Conservation (phyloP, 1,139 yeast genomes). For the Casaregolazyma suthepensis region DNA sequence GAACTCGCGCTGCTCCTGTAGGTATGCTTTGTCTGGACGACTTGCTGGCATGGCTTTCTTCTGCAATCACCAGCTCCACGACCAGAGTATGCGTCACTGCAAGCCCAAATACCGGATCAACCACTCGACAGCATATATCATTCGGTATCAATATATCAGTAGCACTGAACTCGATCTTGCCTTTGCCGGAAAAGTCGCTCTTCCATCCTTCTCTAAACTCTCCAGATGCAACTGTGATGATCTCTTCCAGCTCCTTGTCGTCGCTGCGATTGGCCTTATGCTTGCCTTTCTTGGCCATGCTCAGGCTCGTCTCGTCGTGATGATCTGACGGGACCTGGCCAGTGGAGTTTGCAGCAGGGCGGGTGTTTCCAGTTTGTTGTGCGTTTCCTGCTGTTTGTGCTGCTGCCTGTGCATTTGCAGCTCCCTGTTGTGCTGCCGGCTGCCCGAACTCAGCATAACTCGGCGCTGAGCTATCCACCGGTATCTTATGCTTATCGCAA, state of each 20-base stretch:
- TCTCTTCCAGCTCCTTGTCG: constrained; percentile 36
- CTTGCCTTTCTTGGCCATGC: constrained; percentile 10
- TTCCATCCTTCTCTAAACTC: constrained; percentile 92
- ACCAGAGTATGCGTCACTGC: constrained; percentile 68
- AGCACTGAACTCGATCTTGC: constrained; percentile 70
- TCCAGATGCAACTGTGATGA: constrained; percentile 66
- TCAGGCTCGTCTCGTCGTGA: not conserved
- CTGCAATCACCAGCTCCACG: constrained; percentile 89
- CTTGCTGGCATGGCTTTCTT: constrained; percentile 50
- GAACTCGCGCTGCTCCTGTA: constrained; percentile 91
- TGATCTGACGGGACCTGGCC: not conserved
- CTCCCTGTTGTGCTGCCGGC: not conserved
- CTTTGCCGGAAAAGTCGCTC: constrained; percentile 72
- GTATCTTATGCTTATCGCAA: constrained; percentile 15
- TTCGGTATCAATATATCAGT: constrained; percentile 42
- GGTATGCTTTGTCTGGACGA: constrained; percentile 33
- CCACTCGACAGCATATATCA: constrained; percentile 71
- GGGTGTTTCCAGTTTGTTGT: not conserved
- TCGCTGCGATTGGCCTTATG: constrained; percentile 10
- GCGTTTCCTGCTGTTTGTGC: too few relatives aligned
- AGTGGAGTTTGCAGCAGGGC: not conserved
- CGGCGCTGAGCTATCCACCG: not conserved
- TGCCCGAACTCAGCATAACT: not conserved
- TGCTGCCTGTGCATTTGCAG: not conserved
- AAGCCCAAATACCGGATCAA: constrained; percentile 76